Conservation (phyloP, 192 early-diverging fungal genomes). For the Linnemannia hyalina region DNA sequence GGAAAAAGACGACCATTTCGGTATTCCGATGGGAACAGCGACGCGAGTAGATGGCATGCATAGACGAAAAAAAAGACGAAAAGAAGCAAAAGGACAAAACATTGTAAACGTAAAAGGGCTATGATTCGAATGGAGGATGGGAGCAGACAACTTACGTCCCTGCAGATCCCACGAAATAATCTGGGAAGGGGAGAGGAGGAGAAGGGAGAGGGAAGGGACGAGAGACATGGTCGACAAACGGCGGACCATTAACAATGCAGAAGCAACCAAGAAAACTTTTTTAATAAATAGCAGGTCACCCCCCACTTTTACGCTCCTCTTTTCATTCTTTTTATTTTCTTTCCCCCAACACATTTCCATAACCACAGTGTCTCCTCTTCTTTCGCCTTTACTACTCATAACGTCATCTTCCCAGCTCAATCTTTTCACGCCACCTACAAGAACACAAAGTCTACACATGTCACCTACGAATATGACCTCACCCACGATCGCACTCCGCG, state of each 20-base stretch:
- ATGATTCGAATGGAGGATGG: not conserved
- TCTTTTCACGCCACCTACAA: not conserved
- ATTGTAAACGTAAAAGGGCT: not conserved
- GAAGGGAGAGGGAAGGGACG: not conserved
- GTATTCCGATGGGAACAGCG: too few species aligned
- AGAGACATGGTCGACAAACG: not conserved
- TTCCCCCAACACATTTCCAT: not conserved
- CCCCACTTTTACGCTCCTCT: not conserved
- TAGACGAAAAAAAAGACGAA: not conserved
- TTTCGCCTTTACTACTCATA: not conserved
- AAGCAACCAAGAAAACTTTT: not conserved
- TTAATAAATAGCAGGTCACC: not conserved
- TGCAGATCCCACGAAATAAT: not conserved
- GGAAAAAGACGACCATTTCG: too few species aligned
- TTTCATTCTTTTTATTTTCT: not conserved
- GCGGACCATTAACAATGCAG: not conserved
- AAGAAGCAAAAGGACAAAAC: not conserved
- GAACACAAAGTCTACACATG: constrained; percentile 1
- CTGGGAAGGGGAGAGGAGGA: not conserved
- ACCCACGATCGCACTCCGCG: not conserved
- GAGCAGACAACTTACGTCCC: not conserved
- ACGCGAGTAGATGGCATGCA: too few species aligned
- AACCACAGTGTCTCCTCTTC: not conserved
- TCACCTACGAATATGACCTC: constrained; percentile 15
- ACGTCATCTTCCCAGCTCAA: not conserved